phyloP scores from a whole-genome alignment of 495 filamentous ascomycete species.

The Neurospora intermedia region DNA sequence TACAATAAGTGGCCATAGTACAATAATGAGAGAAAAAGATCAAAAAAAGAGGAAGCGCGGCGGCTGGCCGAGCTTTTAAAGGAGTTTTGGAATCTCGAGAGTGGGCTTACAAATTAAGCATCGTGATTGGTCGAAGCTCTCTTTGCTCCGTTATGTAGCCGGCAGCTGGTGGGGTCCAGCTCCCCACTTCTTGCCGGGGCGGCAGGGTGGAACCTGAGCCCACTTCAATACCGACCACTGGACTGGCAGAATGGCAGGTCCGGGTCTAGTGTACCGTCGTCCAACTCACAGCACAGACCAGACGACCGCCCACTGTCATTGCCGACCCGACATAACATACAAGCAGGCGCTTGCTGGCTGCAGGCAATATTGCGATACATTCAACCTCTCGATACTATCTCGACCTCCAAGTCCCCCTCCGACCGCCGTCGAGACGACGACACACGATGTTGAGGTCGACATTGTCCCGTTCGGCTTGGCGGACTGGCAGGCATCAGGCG shows the following conservation, averaged over 20 bases:
- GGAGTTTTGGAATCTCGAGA: neutral
- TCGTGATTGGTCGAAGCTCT: conserved; percentile 14
- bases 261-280: neutral
- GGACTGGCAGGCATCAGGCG: conserved; percentile 57
- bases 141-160: neutral
- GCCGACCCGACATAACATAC: neutral
- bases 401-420: conserved; percentile 22
- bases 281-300: neutral
- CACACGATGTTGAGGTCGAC: conserved; percentile 78
- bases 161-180: neutral
- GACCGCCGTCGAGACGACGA: conserved; percentile 35
- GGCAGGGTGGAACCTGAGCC: neutral
- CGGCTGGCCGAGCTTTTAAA: conserved; percentile 12
- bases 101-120: conserved; percentile 14
- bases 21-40: conserved; percentile 41
- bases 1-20: conserved; percentile 80
- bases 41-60: conserved; percentile 14
- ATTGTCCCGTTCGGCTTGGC: conserved; percentile 75
- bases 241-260: neutral
- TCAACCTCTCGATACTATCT: conserved; percentile 3
- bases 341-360: neutral
- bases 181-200: neutral
- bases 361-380: neutral
- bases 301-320: neutral
- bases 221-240: neutral